Conservation (phyloP, 257 asterid species). For the Lavandula angustifolia region DNA sequence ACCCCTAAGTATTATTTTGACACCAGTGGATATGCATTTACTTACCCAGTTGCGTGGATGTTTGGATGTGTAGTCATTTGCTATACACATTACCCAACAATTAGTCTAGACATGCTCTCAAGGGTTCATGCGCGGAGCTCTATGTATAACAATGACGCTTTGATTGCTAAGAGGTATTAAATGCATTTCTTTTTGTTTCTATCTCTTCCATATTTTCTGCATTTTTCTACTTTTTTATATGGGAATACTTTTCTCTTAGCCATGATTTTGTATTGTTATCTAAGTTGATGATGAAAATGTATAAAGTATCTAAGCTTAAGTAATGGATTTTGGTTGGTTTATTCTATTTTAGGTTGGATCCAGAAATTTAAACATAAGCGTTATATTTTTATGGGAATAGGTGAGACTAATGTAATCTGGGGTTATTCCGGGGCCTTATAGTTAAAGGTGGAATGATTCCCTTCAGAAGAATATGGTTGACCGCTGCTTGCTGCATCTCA, state of each 20-base stretch:
- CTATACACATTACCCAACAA: constrained; percentile 96
- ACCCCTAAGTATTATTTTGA: constrained; percentile 85
- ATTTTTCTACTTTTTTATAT: background rate
- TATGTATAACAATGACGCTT: constrained; percentile 80
- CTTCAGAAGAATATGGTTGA: background rate
- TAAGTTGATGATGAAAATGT: background rate
- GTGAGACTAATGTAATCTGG: background rate
- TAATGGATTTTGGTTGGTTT: constrained; percentile 3
- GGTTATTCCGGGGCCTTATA: background rate
- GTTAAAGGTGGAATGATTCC: background rate
- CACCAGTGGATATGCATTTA: constrained; percentile 96
- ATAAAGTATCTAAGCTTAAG: background rate
- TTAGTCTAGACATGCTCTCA: constrained; percentile 94
- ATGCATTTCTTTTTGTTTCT: background rate
- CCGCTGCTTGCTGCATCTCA: background rate
- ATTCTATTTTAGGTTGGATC: constrained; percentile 16
- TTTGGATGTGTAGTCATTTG: constrained; percentile 90
- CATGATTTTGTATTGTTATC: background rate
- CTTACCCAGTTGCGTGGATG: constrained; percentile 83
- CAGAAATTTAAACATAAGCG: background rate
- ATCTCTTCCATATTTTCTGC: constrained; percentile 12
- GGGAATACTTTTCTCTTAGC: background rate
- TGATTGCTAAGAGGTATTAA: constrained; percentile 75
- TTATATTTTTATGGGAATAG: background rate
- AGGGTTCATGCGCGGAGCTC: constrained; percentile 73